phyloP scores from a whole-genome alignment of 2,329 filamentous ascomycete species.

The Westerdykella aurantiaca region DNA sequence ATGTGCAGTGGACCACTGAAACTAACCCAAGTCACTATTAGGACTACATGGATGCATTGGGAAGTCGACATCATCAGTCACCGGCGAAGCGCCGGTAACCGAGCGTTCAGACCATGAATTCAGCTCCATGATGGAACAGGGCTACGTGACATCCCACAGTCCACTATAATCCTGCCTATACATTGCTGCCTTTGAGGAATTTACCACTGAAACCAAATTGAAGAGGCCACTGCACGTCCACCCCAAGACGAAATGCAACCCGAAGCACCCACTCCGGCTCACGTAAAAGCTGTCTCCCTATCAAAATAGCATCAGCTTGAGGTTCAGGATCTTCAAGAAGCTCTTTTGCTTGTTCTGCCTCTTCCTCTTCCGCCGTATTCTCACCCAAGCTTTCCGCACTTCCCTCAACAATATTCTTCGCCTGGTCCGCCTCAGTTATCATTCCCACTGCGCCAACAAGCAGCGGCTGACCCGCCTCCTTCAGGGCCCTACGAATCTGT shows the following conservation, averaged over 20 bases:
- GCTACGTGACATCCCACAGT: no score
- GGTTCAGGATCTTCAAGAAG: slow-evolving; percentile 3
- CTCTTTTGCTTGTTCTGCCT: neutral
- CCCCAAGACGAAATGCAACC: slow-evolving; percentile 41
- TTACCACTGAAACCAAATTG: slow-evolving; percentile 31
- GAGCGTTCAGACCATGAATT: no score
- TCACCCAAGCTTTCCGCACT: neutral
- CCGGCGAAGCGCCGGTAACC: no score
- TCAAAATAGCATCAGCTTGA: slow-evolving; percentile 41
- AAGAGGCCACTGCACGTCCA: slow-evolving; percentile 40
- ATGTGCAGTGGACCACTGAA: no score
- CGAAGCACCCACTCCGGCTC: slow-evolving; percentile 48
- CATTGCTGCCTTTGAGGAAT: neutral
- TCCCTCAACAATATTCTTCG: slow-evolving; percentile 33
- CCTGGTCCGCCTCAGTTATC: slow-evolving; percentile 45
- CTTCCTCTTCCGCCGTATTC: slow-evolving; percentile 23
- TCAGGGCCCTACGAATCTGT: slow-evolving; percentile 36
- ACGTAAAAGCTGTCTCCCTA: slow-evolving; percentile 46
- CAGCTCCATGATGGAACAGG: no score
- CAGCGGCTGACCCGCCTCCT: slow-evolving; percentile 25
- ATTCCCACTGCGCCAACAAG: slow-evolving; percentile 47
- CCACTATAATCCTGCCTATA: no score
- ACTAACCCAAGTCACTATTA: no score
- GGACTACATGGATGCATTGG: no score
- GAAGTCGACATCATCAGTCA: no score